These are phyloP conservation scores for Naegleria fowleri DNA, from an alignment of 208 protist genomes.

Conservation along the genomic window DNA sequence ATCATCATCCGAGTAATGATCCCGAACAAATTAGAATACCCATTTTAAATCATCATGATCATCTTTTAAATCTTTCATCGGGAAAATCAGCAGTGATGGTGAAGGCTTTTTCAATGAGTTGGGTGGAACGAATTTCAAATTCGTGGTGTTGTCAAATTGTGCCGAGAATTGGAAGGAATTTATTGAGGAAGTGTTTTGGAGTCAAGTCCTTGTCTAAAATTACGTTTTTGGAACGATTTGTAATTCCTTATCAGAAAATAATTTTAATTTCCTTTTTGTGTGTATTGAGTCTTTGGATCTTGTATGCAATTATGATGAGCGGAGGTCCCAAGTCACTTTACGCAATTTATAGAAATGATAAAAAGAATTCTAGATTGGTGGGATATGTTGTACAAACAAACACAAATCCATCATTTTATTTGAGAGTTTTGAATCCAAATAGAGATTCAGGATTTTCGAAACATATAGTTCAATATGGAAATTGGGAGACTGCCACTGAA, in stretches of 20 bases:
- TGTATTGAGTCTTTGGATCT: too few species aligned
- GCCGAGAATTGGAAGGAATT: neutral
- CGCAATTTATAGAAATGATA: neutral
- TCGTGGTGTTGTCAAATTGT: neutral
- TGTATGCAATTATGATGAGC: too few species aligned
- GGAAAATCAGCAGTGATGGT: neutral
- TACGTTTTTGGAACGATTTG: too few species aligned
- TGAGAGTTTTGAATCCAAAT: neutral
- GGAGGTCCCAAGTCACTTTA: too few species aligned
- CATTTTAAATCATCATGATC: neutral
- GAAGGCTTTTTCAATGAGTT: neutral
- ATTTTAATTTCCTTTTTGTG: too few species aligned
- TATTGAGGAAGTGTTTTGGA: neutral
- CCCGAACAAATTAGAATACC: neutral
- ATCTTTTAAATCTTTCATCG: neutral
- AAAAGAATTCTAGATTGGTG: neutral
- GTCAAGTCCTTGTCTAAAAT: too few species aligned
- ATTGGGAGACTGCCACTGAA: neutral
- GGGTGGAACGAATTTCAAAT: neutral
- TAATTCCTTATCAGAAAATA: too few species aligned
- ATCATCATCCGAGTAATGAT: too few species aligned
- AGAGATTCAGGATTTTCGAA: neutral
- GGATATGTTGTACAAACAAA: neutral
- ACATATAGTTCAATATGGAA: neutral
- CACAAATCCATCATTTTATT: neutral